phyloP scores from a whole-genome alignment of 257 asterid species.

The Vinca minor region DNA sequence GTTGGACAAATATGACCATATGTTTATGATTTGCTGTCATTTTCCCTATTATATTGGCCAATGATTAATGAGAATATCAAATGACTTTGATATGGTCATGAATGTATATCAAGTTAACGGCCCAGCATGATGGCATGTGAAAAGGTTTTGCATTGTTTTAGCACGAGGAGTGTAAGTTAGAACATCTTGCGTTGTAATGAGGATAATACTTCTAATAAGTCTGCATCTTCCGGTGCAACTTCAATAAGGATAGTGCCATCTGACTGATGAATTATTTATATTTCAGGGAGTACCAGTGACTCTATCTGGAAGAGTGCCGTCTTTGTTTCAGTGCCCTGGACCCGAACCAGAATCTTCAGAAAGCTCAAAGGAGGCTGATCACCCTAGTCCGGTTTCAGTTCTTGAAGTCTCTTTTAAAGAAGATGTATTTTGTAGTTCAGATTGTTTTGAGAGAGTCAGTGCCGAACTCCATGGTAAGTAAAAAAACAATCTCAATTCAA shows the following conservation, averaged over 20 bases:
- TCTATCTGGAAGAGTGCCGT: slow-evolving; percentile 20
- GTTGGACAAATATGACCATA: neutral
- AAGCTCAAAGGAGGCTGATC: slow-evolving; percentile 64
- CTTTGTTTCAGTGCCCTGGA: slow-evolving; percentile 15
- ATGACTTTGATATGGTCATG: neutral
- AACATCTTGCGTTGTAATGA: neutral
- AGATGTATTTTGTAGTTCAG: slow-evolving; percentile 47
- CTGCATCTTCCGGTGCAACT: neutral
- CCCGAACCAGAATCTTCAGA: slow-evolving; percentile 48
- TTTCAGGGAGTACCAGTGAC: slow-evolving; percentile 36
- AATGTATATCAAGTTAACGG: neutral
- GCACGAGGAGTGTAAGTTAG: neutral
- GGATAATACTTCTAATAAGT: neutral
- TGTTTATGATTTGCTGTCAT: neutral
- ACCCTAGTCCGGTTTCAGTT: slow-evolving; percentile 80
- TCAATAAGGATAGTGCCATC: neutral
- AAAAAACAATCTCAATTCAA: slow-evolving; percentile 1
- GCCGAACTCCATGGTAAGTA: slow-evolving; percentile 70
- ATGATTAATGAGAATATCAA: too few species aligned
- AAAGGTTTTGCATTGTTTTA: neutral
- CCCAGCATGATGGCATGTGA: neutral
- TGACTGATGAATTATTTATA: slow-evolving; percentile 4
- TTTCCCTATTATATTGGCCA: too few species aligned
- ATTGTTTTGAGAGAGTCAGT: slow-evolving; percentile 69
- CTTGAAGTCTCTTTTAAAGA: slow-evolving; percentile 59